A percentile compares a stretch with the other conserved stretches of the same genome.
These are phyloP conservation scores for Amauroascus niger DNA, from an alignment of 2,329 filamentous ascomycete species.

Conservation along the genomic window DNA sequence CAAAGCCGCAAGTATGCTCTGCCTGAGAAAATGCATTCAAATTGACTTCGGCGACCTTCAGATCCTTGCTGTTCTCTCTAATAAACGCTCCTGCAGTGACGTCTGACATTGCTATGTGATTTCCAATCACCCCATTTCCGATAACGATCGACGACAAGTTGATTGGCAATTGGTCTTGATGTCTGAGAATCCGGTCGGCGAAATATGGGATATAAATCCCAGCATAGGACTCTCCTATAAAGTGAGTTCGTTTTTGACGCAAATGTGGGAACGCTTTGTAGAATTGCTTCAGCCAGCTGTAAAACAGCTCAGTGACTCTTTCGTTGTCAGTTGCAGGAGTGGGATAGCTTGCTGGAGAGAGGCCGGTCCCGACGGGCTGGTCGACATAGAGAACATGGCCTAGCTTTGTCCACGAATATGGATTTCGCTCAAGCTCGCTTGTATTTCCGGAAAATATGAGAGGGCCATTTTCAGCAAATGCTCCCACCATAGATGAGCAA, in stretches of 20 bases:
- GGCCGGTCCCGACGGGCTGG: conserved; percentile 31
- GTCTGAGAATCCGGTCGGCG: conserved; percentile 25
- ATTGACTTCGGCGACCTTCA: conserved; percentile 25
- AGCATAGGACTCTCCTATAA: conserved; percentile 34
- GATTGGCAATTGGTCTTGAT: conserved; percentile 22
- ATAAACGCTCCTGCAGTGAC: conserved; percentile 26
- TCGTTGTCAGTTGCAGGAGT: conserved; percentile 25
- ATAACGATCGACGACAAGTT: conserved; percentile 30
- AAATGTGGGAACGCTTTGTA: conserved; percentile 25
- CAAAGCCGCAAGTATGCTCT: conserved; percentile 28
- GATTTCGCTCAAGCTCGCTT: conserved; percentile 12
- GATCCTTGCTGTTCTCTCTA: conserved; percentile 19
- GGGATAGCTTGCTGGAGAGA: conserved; percentile 26
- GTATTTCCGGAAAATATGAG: conserved; percentile 26
- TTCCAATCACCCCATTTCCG: conserved; percentile 31
- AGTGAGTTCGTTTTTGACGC: conserved; percentile 25
- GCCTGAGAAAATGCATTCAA: conserved; percentile 24
- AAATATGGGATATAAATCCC: conserved; percentile 34
- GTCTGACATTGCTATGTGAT: conserved; percentile 29
- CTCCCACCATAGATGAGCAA: conserved; percentile 18
- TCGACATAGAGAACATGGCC: conserved; percentile 32
- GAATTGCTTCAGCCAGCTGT: conserved; percentile 27
- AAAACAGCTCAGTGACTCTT: conserved; percentile 25
- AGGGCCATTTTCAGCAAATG: conserved; percentile 28
- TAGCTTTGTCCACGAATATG: conserved; percentile 18